Evolutionary conservation across 1,139 yeast species (phyloP).

Genomic region (Geotrichum citri-aurantii): DNA sequence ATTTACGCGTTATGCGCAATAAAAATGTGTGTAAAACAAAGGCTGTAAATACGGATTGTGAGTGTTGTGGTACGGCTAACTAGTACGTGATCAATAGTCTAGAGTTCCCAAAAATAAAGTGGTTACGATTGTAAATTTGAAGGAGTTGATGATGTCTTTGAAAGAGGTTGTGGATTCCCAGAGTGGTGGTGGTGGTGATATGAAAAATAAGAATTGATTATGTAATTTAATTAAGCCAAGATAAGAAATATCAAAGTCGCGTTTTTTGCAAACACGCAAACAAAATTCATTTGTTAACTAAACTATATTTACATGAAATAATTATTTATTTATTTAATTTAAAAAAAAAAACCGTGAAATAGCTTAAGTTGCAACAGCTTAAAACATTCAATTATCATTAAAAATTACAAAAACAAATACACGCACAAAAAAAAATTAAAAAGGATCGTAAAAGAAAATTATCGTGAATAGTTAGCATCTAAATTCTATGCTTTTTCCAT

Average conservation of each 20-base stretch:
- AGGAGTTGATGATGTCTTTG: background rate
- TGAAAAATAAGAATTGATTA: background rate
- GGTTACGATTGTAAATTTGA: too few relatives aligned
- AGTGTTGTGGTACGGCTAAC: too few relatives aligned
- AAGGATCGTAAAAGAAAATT: background rate
- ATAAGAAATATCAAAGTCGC: background rate
- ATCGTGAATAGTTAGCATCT: background rate
- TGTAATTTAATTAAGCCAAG: background rate
- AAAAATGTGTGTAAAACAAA: too few relatives aligned
- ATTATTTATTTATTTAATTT: too few relatives aligned
- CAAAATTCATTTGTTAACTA: too few relatives aligned
- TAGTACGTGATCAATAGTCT: background rate
- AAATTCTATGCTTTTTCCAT: slow-evolving; percentile 9
- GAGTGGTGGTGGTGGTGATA: background rate
- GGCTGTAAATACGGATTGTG: background rate
- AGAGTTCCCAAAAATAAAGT: too few relatives aligned
- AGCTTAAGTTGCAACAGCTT: too few relatives aligned
- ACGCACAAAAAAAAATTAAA: background rate
- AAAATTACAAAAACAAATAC: background rate
- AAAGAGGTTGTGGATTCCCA: background rate
- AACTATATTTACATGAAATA: too few relatives aligned
- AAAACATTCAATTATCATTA: background rate
- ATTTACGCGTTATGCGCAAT: background rate
- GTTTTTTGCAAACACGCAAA: background rate
- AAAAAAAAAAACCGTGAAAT: too few relatives aligned